phyloP scores from a whole-genome alignment of 2,329 filamentous ascomycete genomes.

The Sporothrix curviconia region DNA sequence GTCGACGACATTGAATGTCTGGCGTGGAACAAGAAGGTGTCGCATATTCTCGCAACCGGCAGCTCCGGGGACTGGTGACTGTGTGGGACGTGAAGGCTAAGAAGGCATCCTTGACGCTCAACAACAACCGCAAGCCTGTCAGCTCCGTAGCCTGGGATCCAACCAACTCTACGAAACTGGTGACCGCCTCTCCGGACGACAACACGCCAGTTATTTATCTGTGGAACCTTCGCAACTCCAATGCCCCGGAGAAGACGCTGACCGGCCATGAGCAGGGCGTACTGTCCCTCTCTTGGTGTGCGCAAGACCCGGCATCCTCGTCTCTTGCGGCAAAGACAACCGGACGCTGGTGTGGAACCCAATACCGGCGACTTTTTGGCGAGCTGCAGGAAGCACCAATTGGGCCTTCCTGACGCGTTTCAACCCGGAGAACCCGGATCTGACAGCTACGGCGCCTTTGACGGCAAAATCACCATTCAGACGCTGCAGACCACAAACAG shows the following conservation, averaged over 20 bases:
- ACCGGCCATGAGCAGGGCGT: constrained; percentile 93
- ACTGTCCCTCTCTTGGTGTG: constrained; percentile 90
- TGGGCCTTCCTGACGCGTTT: constrained; percentile 97
- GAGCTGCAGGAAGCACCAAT: constrained; percentile 98
- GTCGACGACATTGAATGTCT: constrained; percentile 93
- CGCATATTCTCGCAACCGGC: constrained; percentile 92
- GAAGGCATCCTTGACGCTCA: constrained; percentile 92
- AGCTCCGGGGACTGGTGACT: constrained; percentile 92
- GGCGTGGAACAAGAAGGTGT: constrained; percentile 97
- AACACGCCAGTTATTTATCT: constrained; percentile 80
- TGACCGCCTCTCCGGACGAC: constrained; percentile 88
- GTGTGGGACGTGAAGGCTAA: constrained; percentile 98
- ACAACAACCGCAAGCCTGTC: constrained; percentile 89
- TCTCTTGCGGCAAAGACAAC: constrained; percentile 96
- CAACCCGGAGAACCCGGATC: constrained; percentile 84
- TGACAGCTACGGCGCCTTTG: constrained; percentile 96
- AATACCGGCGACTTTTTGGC: constrained; percentile 80
- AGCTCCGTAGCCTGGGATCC: constrained; percentile 97
- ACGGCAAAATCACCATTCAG: constrained; percentile 91
- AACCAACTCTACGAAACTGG: constrained; percentile 85
- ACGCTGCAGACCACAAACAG: constrained; percentile 91
- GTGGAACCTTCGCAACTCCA: constrained; percentile 94
- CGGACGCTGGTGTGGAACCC: constrained; percentile 91
- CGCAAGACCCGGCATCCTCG: constrained; percentile 78
- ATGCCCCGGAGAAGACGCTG: constrained; percentile 82